These are phyloP conservation scores for Malus sieversii DNA, from an alignment of 306 rosid species.

Conservation along the genomic window DNA sequence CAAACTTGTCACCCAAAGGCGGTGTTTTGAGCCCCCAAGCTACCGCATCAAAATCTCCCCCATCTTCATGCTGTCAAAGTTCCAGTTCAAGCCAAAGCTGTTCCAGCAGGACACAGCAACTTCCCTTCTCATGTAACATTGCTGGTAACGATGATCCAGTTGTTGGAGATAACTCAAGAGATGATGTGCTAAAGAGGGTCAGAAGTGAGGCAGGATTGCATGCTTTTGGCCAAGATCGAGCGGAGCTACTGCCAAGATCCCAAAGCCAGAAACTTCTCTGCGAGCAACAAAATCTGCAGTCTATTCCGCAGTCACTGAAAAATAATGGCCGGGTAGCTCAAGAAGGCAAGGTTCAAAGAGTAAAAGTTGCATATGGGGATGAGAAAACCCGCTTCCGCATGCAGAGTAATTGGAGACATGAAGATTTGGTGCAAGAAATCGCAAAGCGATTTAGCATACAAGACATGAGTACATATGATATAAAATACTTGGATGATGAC, in stretches of 20 bases:
- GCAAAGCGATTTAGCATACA: conserved; percentile 47
- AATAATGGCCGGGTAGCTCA: conserved; percentile 3
- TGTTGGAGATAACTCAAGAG: conserved; percentile 31
- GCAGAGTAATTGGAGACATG: conserved; percentile 39
- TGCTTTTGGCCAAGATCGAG: conserved; percentile 26
- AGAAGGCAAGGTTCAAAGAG: conserved; percentile 35
- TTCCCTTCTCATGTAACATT: conserved; percentile 14
- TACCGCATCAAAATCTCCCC: conserved; percentile 51
- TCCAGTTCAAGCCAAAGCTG: conserved; percentile 75
- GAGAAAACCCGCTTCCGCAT: conserved; percentile 73
- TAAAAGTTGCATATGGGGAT: conserved; percentile 69
- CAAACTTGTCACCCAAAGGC: conserved; percentile 32
- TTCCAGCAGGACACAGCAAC: conserved; percentile 56
- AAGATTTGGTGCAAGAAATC: conserved; percentile 55
- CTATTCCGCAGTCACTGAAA: conserved; percentile 7
- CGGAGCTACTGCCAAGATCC: conserved; percentile 41
- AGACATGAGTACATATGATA: conserved; percentile 51
- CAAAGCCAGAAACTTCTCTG: conserved; percentile 52
- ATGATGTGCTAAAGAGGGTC: conserved; percentile 48
- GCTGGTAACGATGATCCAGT: conserved; percentile 29
- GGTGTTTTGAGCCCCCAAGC: conserved; percentile 40
- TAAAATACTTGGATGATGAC: conserved; percentile 93
- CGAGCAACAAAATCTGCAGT: conserved; percentile 28
- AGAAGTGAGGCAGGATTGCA: conserved; percentile 64
- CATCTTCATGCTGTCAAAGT: conserved; percentile 61